phyloP scores from a whole-genome alignment of 768 basidiomycete species.

The Mycena albidolilacea region DNA sequence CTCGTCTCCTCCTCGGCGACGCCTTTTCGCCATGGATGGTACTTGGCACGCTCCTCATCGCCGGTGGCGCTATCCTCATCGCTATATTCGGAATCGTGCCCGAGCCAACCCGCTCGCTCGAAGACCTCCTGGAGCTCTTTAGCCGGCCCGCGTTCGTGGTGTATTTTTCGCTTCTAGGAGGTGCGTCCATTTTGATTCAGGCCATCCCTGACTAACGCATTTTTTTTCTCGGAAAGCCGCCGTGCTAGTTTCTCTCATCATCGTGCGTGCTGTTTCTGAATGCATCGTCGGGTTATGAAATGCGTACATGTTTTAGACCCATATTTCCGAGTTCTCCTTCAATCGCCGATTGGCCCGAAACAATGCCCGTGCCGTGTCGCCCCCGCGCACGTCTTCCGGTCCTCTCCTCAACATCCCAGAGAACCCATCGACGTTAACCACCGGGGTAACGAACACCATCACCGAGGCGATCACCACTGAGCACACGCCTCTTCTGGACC shows the following conservation, averaged over 20 bases:
- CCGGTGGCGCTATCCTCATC: conserved; percentile 90
- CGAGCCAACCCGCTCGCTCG: conserved; percentile 87
- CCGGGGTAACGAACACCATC: conserved; percentile 50
- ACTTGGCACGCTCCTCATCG: conserved; percentile 90
- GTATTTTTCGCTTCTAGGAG: conserved; percentile 83
- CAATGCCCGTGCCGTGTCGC: conserved; percentile 38
- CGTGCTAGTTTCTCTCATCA: conserved; percentile 71
- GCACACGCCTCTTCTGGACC: conserved; percentile 70
- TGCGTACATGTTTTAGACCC: conserved; percentile 66
- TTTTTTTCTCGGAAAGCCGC: conserved; percentile 45
- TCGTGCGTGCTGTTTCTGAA: conserved; percentile 62
- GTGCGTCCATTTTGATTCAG: conserved; percentile 8
- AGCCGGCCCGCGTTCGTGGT: conserved; percentile 81
- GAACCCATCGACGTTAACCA: conserved; percentile 55
- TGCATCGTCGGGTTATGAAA: background rate
- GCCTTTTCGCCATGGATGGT: conserved; percentile 88
- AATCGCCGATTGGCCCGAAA: conserved; percentile 52
- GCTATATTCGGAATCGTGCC: conserved; percentile 94
- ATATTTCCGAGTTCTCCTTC: conserved; percentile 77
- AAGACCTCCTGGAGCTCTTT: conserved; percentile 87
- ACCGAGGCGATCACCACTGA: conserved; percentile 60
- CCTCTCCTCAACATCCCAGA: conserved; percentile 55
- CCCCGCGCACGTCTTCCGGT: conserved; percentile 51
- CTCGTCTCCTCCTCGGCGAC: conserved; percentile 87
- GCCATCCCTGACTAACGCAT: too few relatives aligned